Base-by-base conservation (phyloP, 306 rosid species). In the Lithocarpus polystachyus region DNA sequence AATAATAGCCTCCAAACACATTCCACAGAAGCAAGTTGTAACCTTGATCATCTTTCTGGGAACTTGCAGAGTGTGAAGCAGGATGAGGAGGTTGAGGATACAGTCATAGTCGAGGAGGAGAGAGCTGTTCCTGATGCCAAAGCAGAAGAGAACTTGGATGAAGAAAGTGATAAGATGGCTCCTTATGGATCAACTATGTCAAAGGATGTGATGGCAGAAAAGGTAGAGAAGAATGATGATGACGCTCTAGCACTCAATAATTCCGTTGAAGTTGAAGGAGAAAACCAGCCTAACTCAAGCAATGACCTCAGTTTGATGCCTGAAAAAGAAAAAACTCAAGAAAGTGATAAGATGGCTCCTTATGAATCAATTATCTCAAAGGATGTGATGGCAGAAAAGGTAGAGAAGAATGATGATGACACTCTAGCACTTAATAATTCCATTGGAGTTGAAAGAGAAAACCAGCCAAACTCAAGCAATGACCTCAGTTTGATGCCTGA, bases 1-100 rank as follows among this genome's bases (percentile, higher is more conserved):
- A 81, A 82, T 37, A 87, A 22, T 22, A 87, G 55, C 57, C 85
- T 95, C 56, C 87, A 84, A 75, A 74, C 86, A 26, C 60, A 87
- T 60, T 88, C 91, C 13, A 82, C 80, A 2, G 88, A 88, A 81
- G 94, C 93, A 54, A 81, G 79, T 77, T 68, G 84, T 79, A 83
- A 87, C 61, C 84, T 91, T 45, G 91, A 91, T 71, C 76, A 88
- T 83, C 89, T 96, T 62, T 89, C 92, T 0, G 88, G 69, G 75
- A 87, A 72, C 71, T 73, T 93, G 82, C 81, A 82, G 3, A 45
- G 68, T 40, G 89, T 84, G 80, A 86, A 83, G 83, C 86, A 68
- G 56, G 93, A 89, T 18, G 86, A 81, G 40, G 94, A 88, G 74
- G 88, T 59, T 26, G 88, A 71, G 45, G 89, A 78, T 28, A 68